Evolutionary conservation across 352 stramenopile species (phyloP), one percentile per base, ranked within the genome.

Genomic region (Pythium phragmiticola): DNA sequence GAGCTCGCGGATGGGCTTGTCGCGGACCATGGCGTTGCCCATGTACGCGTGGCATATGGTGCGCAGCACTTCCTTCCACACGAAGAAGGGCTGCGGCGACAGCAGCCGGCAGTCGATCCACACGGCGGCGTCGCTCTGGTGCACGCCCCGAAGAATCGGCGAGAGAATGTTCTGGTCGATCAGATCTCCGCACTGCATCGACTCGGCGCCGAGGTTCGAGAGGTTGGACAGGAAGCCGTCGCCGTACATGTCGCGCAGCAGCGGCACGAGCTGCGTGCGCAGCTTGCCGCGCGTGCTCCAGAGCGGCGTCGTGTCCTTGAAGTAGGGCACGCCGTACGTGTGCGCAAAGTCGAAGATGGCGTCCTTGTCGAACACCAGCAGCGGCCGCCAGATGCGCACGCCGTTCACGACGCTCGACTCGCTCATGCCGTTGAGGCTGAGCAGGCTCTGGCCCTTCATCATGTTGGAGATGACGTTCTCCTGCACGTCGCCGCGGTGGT

Each of bases 381-480:
- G 76, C 26, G 97, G 97, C 16, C 96, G 90, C 80, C 90, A 98
- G 52, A 99, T 90, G 26, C 69, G 72, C 33, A 91, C 83, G 14
- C 75, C 76, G 67, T 93, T 90, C 30, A 91, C 80, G 53, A 89
- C 59, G 46, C 82, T 89, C 11, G 73, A 79, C 14, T 87, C 87
- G 55, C 78, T 94, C 96, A 98, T 98, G 62, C 96, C 96, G 55
- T 95, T 97, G 36, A 99, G 75, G 46, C 97, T 90, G 3, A 99
- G 75, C 16, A 98, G 78, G 60, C 88, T 93, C 66, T 87, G 79
- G 3, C 95, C 95, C 60, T 98, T 98, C 81, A 99, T 96, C 58
- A 97, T 94, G 75, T 99, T 99, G 26, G 92, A 98, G 50, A 99
- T 92, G 17, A 99, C 92, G 74, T 99, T 99, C 77, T 99, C 97